Evolutionary conservation across 768 basidiomycete species (phyloP), one percentile per base, ranked within the genome.

Genomic region (Holtermannia corniformis): DNA sequence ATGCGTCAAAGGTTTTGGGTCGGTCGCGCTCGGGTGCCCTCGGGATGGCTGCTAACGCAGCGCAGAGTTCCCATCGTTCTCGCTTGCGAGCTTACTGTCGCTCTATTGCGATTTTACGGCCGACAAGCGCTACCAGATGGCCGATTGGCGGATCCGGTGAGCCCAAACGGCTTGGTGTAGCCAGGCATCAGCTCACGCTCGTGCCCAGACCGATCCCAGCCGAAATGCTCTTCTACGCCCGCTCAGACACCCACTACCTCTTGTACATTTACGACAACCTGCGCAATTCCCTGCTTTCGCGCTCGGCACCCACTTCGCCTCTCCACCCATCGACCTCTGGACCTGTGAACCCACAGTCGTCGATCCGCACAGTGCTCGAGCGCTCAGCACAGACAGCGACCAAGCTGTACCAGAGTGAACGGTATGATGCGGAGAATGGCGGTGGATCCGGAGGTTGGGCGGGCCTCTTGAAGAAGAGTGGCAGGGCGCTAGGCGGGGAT

Each of bases 141-240:
- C 93, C 10, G 95, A 99, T 71, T 99, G 95, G 95, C 82, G 95
- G 22, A 87, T 96, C 60, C 80, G n/a, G n/a, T n/a, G n/a, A n/a
- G n/a, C 90, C 82, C 85, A 41, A 24, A 78, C 61, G 10, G 20
- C 19, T 26, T 47, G 23, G 25, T 20, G 16, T 5, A 5, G 23
- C 44, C 14, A 14, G 23, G 3, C n/a, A n/a, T n/a, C n/a, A n/a
- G 13, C 46, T 81, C n/a, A n/a, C n/a, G n/a, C n/a, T n/a, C n/a
- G n/a, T n/a, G n/a, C n/a, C n/a, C n/a, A n/a, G 82, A 51, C 93
- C 93, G 0, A 75, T 97, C 3, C 85, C 90, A 0, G 72, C 80
- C 47, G 91, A 88, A 60, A 95, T 99, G 91, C 73, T 89, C 19
- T 75, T 79, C 49, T 99, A 97, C 67, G 95, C 95, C 1, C 84